Evolutionary conservation across 1,284 basidiomycete species (phyloP).

Genomic region (Cryptococcus maquisensis): DNA sequence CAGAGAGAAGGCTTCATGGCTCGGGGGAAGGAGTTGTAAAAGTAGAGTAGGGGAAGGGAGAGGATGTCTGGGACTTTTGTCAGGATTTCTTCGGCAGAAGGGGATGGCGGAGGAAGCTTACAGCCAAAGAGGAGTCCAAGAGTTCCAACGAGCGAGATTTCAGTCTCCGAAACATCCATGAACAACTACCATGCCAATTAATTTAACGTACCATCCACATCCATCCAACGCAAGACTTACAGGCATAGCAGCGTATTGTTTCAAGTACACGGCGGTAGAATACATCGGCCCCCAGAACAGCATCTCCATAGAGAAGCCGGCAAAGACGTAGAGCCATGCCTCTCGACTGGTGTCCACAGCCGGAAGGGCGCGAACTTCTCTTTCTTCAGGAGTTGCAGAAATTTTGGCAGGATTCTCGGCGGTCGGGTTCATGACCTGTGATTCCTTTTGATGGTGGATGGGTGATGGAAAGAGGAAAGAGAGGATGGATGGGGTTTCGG

Average conservation of each 20-base stretch:
- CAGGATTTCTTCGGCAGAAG: no score
- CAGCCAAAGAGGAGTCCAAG: conserved; percentile 15
- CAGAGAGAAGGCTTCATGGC: conserved; percentile 20
- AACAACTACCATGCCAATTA: conserved; percentile 6
- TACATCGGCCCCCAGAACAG: conserved; percentile 23
- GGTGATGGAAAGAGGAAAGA: no score
- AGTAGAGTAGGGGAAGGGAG: conserved; percentile 18
- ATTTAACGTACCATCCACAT: neutral
- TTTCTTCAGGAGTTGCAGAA: no score
- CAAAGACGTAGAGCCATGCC: conserved; percentile 21
- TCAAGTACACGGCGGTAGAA: conserved; percentile 20
- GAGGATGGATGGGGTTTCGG: no score
- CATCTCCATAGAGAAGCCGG: conserved; percentile 20
- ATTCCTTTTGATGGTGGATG: no score
- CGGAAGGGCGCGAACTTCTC: conserved; percentile 14
- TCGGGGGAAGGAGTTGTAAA: conserved; percentile 20
- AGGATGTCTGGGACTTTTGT: conserved; percentile 4
- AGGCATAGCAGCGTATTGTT: conserved; percentile 15
- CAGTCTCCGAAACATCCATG: conserved; percentile 11
- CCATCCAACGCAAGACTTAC: conserved; percentile 1
- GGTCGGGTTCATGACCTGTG: no score
- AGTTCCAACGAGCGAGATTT: conserved; percentile 21
- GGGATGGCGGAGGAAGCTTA: conserved; percentile 1
- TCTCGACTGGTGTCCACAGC: conserved; percentile 14
- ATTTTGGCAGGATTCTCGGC: no score